Conservation (phyloP, 2,329 filamentous ascomycete species). For the Huntiella omanensis region DNA sequence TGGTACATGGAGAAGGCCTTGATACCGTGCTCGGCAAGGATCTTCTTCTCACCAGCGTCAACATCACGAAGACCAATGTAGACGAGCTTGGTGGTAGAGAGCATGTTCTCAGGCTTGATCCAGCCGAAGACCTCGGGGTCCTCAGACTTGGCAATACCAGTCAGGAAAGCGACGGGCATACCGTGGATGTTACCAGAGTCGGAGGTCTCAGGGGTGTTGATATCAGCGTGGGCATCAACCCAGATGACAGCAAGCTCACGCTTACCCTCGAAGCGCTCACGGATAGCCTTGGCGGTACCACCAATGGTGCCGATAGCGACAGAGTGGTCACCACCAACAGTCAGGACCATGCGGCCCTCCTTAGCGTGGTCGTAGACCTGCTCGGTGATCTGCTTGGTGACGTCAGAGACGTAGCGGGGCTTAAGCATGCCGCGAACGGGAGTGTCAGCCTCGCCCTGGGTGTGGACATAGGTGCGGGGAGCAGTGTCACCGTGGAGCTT, state of each 20-base stretch:
- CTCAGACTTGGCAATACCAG: slow-evolving; percentile 62
- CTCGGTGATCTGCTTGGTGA: slow-evolving; percentile 58
- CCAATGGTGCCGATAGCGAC: slow-evolving; percentile 90
- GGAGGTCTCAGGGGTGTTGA: slow-evolving; percentile 86
- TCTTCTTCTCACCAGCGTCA: slow-evolving; percentile 82
- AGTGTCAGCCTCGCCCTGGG: slow-evolving; percentile 54
- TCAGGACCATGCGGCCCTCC: slow-evolving; percentile 72
- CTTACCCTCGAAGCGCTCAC: slow-evolving; percentile 50
- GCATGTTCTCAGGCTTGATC: slow-evolving; percentile 52
- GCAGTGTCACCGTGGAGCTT: slow-evolving; percentile 65
- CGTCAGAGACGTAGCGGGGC: slow-evolving; percentile 65
- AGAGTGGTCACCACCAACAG: slow-evolving; percentile 86
- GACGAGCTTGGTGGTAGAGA: slow-evolving; percentile 68
- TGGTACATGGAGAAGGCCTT: slow-evolving; percentile 98
- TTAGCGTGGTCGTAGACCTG: slow-evolving; percentile 79
- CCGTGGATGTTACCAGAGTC: slow-evolving; percentile 90
- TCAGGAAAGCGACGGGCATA: slow-evolving; percentile 89
- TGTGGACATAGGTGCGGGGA: slow-evolving; percentile 65
- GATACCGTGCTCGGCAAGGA: slow-evolving; percentile 73
- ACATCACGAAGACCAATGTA: slow-evolving; percentile 94
- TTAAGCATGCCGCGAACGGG: slow-evolving; percentile 89
- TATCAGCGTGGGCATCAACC: slow-evolving; percentile 96
- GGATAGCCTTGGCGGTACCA: slow-evolving; percentile 68
- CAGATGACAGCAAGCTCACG: slow-evolving; percentile 89
- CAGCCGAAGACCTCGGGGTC: slow-evolving; percentile 74